Percentiles rank a stretch among this genome's conserved stretches.
Conservation (phyloP, 352 stramenopile species). For the Phytophthora rubi region DNA sequence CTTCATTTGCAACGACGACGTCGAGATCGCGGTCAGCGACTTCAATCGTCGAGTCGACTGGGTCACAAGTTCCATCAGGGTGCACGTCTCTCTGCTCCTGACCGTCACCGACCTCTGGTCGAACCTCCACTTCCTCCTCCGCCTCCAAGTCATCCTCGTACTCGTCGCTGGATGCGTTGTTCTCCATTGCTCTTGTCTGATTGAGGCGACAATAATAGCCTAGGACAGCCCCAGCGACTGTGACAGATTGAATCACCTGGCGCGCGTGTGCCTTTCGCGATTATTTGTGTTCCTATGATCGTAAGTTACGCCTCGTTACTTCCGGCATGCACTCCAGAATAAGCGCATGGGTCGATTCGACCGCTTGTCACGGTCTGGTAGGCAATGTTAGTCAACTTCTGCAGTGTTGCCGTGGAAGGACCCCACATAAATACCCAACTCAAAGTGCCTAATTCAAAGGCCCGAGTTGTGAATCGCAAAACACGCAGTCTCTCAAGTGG, state of each 20-base stretch:
- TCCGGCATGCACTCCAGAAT: background rate
- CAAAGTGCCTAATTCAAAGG: background rate
- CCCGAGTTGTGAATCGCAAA: background rate
- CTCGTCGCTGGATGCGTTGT: slow-evolving; percentile 8
- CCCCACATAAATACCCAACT: too few species aligned
- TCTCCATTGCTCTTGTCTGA: slow-evolving; percentile 1
- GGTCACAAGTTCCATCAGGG: background rate
- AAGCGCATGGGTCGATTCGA: too few species aligned
- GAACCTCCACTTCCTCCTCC: slow-evolving; percentile 1
- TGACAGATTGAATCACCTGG: background rate
- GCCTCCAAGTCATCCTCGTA: slow-evolving; percentile 18
- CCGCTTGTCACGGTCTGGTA: too few species aligned
- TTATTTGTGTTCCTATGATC: background rate
- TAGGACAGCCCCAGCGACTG: slow-evolving; percentile 3
- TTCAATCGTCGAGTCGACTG: background rate
- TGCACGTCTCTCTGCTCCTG: background rate
- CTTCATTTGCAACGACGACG: background rate
- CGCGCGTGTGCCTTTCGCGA: slow-evolving; percentile 10
- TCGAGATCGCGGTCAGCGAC: background rate
- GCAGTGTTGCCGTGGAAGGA: background rate
- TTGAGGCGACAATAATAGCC: slow-evolving; percentile 25
- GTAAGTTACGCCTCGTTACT: background rate
- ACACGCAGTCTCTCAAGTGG: background rate
- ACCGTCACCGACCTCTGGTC: background rate
- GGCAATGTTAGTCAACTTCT: background rate